phyloP scores from a whole-genome alignment of 2,329 filamentous ascomycete genomes.

The Paecilomyces sp. region DNA sequence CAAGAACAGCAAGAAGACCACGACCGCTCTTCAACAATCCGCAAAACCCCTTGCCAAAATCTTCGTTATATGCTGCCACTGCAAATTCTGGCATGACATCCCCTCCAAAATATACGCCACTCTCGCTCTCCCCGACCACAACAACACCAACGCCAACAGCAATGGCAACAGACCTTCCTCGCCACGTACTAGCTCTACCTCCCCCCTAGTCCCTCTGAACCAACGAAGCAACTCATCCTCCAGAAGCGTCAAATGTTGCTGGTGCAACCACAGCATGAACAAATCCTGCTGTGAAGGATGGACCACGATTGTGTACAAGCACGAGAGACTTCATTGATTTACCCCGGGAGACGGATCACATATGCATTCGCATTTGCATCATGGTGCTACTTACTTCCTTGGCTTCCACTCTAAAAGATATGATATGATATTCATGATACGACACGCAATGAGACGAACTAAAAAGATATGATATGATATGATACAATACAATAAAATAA shows the following conservation, averaged over 20 bases:
- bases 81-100: slow-evolving; percentile 38
- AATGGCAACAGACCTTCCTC: not conserved
- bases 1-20: not conserved
- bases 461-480: not conserved
- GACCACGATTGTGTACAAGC: slow-evolving; percentile 59
- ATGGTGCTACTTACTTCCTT: no score
- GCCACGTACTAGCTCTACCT: not conserved
- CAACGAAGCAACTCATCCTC: not conserved
- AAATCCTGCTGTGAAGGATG: slow-evolving; percentile 63
- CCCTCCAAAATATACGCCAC: slow-evolving; percentile 32
- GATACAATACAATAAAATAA: not conserved
- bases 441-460: no score
- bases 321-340: slow-evolving; percentile 46
- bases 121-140: slow-evolving; percentile 21
- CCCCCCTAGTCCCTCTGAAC: not conserved
- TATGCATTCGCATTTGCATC: no score
- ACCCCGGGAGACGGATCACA: no score
- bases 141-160: not conserved
- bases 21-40: slow-evolving; percentile 2
- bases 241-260: slow-evolving; percentile 54
- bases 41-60: slow-evolving; percentile 26
- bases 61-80: slow-evolving; percentile 38
- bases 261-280: slow-evolving; percentile 66
- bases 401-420: no score
- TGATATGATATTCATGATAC: not conserved